Evolutionary conservation across 2,329 filamentous ascomycete species (phyloP).

Genomic region (Thielaviopsis euricoi): DNA sequence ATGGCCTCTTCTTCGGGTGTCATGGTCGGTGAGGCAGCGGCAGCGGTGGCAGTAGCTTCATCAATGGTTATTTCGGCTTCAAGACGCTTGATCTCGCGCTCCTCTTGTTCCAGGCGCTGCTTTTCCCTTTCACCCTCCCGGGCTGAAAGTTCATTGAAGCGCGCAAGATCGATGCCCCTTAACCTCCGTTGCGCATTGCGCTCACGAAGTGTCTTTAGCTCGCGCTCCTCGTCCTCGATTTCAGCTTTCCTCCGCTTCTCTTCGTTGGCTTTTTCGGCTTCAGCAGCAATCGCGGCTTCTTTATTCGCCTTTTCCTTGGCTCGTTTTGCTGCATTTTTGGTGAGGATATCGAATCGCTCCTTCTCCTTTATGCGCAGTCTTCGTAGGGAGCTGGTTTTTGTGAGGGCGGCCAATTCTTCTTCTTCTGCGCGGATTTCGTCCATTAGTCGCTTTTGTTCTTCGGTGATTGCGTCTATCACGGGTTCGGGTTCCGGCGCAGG

Average conservation of each 20-base stretch:
- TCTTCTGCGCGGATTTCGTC: slow-evolving; percentile 9
- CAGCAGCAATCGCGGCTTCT: slow-evolving; percentile 9
- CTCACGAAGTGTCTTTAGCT: slow-evolving; percentile 1
- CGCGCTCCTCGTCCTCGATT: slow-evolving; percentile 1
- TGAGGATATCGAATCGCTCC: slow-evolving; percentile 7
- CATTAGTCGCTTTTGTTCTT: slow-evolving; percentile 5
- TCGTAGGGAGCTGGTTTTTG: not conserved
- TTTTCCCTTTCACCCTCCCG: not conserved
- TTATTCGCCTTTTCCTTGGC: slow-evolving; percentile 11
- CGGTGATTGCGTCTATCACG: not conserved
- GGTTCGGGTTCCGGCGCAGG: not conserved
- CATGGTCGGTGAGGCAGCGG: not conserved
- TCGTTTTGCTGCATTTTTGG: slow-evolving; percentile 6
- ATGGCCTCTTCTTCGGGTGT: slow-evolving; percentile 3
- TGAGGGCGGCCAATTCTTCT: slow-evolving; percentile 1
- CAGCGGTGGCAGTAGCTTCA: not conserved
- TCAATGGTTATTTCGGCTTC: slow-evolving; percentile 8
- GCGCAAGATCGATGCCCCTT: not conserved
- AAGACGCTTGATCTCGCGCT: slow-evolving; percentile 1
- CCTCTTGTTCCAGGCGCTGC: not conserved
- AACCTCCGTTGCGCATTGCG: not conserved
- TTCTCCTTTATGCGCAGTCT: slow-evolving; percentile 1
- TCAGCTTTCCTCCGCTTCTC: slow-evolving; percentile 5
- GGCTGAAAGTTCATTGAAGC: slow-evolving; percentile 5
- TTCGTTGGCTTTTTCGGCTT: slow-evolving; percentile 2